phyloP scores from a whole-genome alignment of 2,329 filamentous ascomycete species.

The Pyricularia sp. region DNA sequence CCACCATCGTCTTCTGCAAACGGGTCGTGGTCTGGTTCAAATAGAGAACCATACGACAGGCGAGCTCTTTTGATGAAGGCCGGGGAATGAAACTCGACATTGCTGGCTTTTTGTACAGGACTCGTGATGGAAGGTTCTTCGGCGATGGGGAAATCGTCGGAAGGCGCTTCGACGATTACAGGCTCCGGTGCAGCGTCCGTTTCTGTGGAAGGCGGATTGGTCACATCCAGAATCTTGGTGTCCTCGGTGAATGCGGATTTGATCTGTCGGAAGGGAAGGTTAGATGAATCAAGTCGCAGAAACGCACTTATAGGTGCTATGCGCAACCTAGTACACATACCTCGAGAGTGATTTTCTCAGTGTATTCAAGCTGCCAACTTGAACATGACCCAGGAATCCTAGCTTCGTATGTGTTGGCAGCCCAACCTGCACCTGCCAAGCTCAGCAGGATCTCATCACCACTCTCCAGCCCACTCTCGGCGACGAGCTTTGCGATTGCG shows the following conservation, averaged over 20 bases:
- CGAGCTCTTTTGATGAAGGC: constrained; percentile 64
- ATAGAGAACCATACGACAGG: constrained; percentile 54
- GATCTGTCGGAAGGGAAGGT: constrained; percentile 18
- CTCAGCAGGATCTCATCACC: constrained; percentile 62
- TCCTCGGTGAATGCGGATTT: constrained; percentile 33
- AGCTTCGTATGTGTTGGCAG: constrained; percentile 33
- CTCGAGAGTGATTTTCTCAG: constrained; percentile 33
- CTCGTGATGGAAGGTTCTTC: constrained; percentile 1
- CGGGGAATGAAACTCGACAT: constrained; percentile 57
- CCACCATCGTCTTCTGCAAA: constrained; percentile 54
- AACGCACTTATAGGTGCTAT: background rate
- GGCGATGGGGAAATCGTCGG: constrained; percentile 4
- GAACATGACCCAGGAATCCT: constrained; percentile 36
- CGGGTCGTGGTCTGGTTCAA: constrained; percentile 51
- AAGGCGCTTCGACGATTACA: background rate
- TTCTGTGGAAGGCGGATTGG: constrained; percentile 21
- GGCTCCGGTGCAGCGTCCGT: background rate
- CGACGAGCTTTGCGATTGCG: constrained; percentile 54
- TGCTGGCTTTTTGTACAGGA: constrained; percentile 16
- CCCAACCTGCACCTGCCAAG: constrained; percentile 57
- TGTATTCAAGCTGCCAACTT: constrained; percentile 47
- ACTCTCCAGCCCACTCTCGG: constrained; percentile 55
- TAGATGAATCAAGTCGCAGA: constrained; percentile 1
- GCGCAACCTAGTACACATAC: constrained; percentile 15
- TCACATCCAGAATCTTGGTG: constrained; percentile 37